These are phyloP conservation scores for Auxenochlorella pyrenoidosa DNA, from an alignment of 139 green algal genomes.

Conservation along the genomic window DNA sequence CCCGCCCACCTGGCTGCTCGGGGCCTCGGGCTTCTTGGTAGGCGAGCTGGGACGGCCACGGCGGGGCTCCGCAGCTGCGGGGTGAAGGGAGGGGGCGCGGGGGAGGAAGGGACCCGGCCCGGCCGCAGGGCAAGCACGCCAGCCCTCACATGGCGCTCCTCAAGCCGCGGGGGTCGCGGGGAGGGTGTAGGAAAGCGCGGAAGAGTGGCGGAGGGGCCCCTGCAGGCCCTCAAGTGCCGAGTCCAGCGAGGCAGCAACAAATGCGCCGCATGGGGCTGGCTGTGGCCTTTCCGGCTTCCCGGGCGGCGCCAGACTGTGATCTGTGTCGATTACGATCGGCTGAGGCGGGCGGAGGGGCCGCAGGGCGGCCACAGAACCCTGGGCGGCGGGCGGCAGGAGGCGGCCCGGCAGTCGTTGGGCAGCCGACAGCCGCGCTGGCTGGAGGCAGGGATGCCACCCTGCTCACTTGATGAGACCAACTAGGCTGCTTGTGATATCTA, in stretches of 20 bases:
- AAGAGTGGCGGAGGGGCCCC: not conserved
- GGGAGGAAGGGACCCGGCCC: not conserved
- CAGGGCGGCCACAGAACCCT: no score
- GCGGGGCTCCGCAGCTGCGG: not conserved
- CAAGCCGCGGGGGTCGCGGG: not conserved
- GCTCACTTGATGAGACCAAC: no score
- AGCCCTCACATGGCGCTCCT: conserved; percentile 2
- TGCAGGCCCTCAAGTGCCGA: no score
- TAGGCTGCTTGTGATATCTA: no score
- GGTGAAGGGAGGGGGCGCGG: not conserved
- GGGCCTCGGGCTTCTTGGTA: not conserved
- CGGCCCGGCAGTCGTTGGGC: no score
- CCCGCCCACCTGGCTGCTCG: not conserved
- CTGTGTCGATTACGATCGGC: no score
- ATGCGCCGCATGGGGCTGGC: not conserved
- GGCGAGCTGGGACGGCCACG: not conserved
- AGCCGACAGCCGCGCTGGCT: no score
- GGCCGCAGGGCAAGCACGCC: not conserved
- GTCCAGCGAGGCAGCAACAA: not conserved
- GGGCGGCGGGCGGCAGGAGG: no score
- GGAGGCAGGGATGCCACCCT: no score
- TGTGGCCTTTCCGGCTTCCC: no score
- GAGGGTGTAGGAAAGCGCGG: not conserved
- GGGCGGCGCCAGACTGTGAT: no score
- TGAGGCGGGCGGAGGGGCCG: no score